These are phyloP conservation scores for Aspergillus neoniger DNA, from an alignment of 2,329 filamentous ascomycete genomes.

Conservation along the genomic window DNA sequence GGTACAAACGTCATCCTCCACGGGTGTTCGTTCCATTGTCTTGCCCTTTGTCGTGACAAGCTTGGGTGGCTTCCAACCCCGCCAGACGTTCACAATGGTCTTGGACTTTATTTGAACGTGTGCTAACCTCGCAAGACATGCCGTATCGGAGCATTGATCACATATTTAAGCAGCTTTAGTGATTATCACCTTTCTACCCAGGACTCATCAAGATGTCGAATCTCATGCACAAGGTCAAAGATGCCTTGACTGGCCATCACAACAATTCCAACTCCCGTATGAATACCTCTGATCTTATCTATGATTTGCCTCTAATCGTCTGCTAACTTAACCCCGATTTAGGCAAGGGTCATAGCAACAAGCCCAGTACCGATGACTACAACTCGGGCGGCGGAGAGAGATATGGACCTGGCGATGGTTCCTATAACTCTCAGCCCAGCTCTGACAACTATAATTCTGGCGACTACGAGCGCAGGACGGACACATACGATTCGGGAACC, in stretches of 20 bases:
- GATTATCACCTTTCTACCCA: too few relatives aligned
- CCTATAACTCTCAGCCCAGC: slow-evolving; percentile 27
- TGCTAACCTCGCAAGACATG: background rate
- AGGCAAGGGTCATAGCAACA: slow-evolving; percentile 27
- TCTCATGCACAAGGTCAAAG: slow-evolving; percentile 52
- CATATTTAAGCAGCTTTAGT: background rate
- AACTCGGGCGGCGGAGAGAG: slow-evolving; percentile 11
- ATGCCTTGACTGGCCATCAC: slow-evolving; percentile 42
- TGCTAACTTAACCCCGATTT: background rate
- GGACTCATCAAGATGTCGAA: slow-evolving; percentile 42
- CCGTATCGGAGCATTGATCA: background rate
- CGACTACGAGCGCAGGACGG: slow-evolving; percentile 38
- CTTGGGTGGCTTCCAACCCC: background rate
- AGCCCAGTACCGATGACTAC: slow-evolving; percentile 14
- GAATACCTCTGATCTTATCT: background rate
- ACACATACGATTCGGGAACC: slow-evolving; percentile 9
- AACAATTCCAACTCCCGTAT: slow-evolving; percentile 22
- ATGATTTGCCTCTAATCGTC: background rate
- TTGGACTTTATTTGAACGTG: background rate
- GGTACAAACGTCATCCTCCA: background rate
- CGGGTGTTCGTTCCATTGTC: background rate
- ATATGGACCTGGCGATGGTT: slow-evolving; percentile 50
- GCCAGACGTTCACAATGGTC: background rate
- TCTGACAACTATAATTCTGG: slow-evolving; percentile 25
- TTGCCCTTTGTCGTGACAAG: background rate